Base-by-base conservation (phyloP, 2,329 filamentous ascomycete genomes). In the Aspergillus clavatus region DNA sequence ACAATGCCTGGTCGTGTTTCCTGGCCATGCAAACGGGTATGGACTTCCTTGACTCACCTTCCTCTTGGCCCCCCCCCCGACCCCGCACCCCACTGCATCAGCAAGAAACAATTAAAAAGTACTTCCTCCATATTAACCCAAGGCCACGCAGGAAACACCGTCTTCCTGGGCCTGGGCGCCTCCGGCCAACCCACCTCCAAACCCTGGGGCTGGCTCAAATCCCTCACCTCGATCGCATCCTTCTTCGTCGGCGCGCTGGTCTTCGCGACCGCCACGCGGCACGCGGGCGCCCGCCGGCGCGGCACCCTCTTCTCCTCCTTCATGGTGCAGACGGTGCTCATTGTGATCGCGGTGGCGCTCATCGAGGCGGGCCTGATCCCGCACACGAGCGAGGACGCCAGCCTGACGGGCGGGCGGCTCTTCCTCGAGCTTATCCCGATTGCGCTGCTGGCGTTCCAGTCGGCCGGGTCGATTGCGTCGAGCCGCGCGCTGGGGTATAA, bases 21-120 rank as follows among this genome's bases (percentile, higher is more conserved):
- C 58, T 73, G 31, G 68, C 68, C 42, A 73, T 74, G 71, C 71
- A 74, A 49, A 73, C 71, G 2, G 71, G 71, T 72, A 65, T 22
- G 59, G 50, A 19, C 12, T 24, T 12, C 24, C 12, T 18, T 21
- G 21, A 29, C n/a, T 42, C 27, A 16, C 36, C 44, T 18, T 31
- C n/a, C n/a, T n/a, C n/a, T n/a, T n/a, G n/a, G n/a, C n/a, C n/a
- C n/a, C n/a, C n/a, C n/a, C n/a, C n/a, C n/a, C n/a, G n/a, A n/a
- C n/a, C n/a, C n/a, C n/a, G n/a, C n/a, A n/a, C n/a, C n/a, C n/a
- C n/a, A n/a, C n/a, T n/a, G n/a, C n/a, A n/a, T n/a, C n/a, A n/a
- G n/a, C n/a, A n/a, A n/a, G n/a, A n/a, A n/a, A n/a, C n/a, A n/a
- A n/a, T n/a, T n/a, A n/a, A n/a, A n/a, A n/a, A n/a, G n/a, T 18